Evolutionary conservation across 495 filamentous ascomycete genomes (phyloP).

Genomic region (Annulohypoxylon nitens): DNA sequence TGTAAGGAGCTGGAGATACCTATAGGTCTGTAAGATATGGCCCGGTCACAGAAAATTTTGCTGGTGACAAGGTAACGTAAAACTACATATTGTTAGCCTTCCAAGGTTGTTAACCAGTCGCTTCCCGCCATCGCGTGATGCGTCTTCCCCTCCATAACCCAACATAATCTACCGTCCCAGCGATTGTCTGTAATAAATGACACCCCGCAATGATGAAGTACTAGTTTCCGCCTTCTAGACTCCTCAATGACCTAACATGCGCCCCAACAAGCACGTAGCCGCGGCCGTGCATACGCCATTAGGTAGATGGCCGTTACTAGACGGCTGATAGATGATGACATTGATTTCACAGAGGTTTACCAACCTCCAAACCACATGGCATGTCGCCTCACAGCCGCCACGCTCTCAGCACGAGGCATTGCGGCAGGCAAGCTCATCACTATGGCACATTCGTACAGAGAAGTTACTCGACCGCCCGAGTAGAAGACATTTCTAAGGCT

Average conservation of each 20-base stretch:
- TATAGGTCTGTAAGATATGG: background rate
- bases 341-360: slow-evolving; percentile 4
- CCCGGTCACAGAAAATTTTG: background rate
- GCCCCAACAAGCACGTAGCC: slow-evolving; percentile 25
- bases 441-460: background rate
- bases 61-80: background rate
- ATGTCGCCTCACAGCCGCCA: slow-evolving; percentile 7
- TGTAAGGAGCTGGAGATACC: no score
- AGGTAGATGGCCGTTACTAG: background rate
- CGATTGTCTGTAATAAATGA: slow-evolving; percentile 25
- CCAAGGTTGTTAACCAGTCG: background rate
- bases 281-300: slow-evolving; percentile 18
- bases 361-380: slow-evolving; percentile 15
- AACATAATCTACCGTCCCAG: background rate
- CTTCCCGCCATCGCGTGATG: background rate
- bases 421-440: background rate
- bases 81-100: slow-evolving; percentile 1
- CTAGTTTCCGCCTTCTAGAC: slow-evolving; percentile 14
- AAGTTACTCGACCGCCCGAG: background rate
- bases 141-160: slow-evolving; percentile 1
- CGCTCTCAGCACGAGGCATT: background rate
- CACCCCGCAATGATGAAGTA: slow-evolving; percentile 26
- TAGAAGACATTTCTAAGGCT: slow-evolving; percentile 2
- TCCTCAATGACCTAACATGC: slow-evolving; percentile 12
- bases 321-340: background rate